Base-by-base conservation (phyloP, 2,329 filamentous ascomycete genomes). In the Monilinia polystroma region DNA sequence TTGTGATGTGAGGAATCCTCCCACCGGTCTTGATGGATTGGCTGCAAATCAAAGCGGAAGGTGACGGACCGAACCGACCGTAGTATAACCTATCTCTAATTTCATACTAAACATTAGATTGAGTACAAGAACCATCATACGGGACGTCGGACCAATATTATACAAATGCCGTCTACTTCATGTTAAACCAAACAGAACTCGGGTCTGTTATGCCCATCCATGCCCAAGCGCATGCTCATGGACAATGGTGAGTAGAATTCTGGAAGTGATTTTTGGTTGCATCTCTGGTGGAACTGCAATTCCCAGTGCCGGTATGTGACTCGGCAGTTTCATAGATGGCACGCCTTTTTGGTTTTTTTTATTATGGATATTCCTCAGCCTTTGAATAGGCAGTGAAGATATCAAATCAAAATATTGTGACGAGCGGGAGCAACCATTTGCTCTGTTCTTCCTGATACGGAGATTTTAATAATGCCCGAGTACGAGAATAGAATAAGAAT, bases 11-110 rank as follows among this genome's bases (percentile, higher is more conserved):
- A 47, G 10, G 18, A 51, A 38, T 26, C 18, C 7, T 38, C 45
- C n/a, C 45, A 38, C 14, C 12, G n/a, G n/a, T 10, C 2, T 26
- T 60, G 58, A 32, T 38, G 10, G n/a, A 23, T 20, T 43, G 60
- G 35, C 32, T 29, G 49, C n/a, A 54, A 43, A 63, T 32, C 49
- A 53, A 20, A 29, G 18, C 35, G 35, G 49, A 54, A n/a, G 51
- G 23, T 53, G 49, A 29, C 60, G 60, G 60, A 63, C 60, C 60
- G 60, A 54, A 32, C 49, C 60, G 60, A 55, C 35, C 60, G 60
- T 54, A n/a, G 58, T 29, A 51, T 51, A 10, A 7, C 5, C 18
- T 51, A 14, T 6, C 20, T 51, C 45, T 38, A 16, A 14, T 38
- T 60, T 51, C 8, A 35, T 11, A 38, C 2, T 12, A 35, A 38